Base-by-base conservation (phyloP, 2,329 filamentous ascomycete species). In the Sclerotinia trifoliorum region DNA sequence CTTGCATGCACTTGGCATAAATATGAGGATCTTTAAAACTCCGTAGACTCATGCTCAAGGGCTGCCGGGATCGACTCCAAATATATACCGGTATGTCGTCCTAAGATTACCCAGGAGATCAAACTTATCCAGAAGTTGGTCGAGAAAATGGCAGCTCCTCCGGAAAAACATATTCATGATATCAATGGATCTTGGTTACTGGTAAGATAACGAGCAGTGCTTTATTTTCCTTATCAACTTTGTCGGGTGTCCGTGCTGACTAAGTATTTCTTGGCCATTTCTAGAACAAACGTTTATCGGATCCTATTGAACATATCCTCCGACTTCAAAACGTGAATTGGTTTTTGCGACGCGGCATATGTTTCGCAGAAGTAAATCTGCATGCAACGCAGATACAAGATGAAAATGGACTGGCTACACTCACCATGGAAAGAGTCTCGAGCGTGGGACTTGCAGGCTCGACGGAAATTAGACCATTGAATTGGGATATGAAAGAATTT, bases 1-100 rank as follows among this genome's bases (percentile, higher is more conserved):
- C 32, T 57, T 57, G n/a, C 55, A 57, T 57, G 55, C 17, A 57
- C 26, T 48, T 32, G 57, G 15, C 57, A 32, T 19, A 48, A 32
- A n/a, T 24, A 57, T 57, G 55, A 57, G 55, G 21, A 17, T 57
- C 55, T 48, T 60, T 19, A n/a, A 60, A 10, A 35, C 6, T 35
- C 32, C 32, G 10, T 1, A 48, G 19, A 24, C 2, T 48, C 42
- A 4, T 60, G 42, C 42, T 42, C 57, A 15, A 32, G 42, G 29
- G n/a, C 13, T 60, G 26, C 24, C 19, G 32, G 11, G 11, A 2
- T 26, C 7, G 42, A 35, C 17, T 17, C n/a, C 26, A 32, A 32
- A 13, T 29, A 24, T 10, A 61, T 19, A 61, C 11, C 35, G 35
- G 35, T 35, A 35, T 35, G 5, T 6, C 26, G 24, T 46, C 19